These are phyloP conservation scores for Daldinia bambusicola DNA, from an alignment of 495 filamentous ascomycete genomes.

Conservation along the genomic window DNA sequence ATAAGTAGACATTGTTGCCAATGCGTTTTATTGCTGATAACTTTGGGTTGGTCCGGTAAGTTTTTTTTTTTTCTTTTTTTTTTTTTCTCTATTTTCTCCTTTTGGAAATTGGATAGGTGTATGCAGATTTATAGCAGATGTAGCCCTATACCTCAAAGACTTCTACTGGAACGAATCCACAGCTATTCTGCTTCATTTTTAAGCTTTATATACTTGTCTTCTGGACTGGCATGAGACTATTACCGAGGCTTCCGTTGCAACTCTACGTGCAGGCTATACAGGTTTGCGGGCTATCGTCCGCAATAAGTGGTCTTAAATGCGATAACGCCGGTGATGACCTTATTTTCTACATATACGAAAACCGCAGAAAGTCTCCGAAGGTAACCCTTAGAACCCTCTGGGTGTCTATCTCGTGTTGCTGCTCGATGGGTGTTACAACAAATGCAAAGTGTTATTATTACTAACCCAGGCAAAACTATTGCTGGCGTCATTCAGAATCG, in stretches of 20 bases:
- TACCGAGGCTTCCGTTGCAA: slow-evolving; percentile 15
- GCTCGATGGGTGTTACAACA: neutral
- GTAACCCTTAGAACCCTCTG: neutral
- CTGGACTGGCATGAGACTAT: neutral
- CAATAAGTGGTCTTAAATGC: slow-evolving; percentile 20
- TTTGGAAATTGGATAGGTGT: neutral
- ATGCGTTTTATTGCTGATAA: slow-evolving; percentile 16
- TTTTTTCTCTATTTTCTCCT: too few relatives aligned
- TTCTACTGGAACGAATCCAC: neutral
- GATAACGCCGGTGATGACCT: slow-evolving; percentile 25
- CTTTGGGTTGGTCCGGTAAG: neutral
- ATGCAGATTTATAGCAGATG: neutral
- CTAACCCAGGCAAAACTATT: neutral
- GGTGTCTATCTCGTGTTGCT: neutral
- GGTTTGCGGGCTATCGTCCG: slow-evolving; percentile 7
- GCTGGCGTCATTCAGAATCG: neutral
- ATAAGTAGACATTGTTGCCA: slow-evolving; percentile 35
- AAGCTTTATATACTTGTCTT: slow-evolving; percentile 19
- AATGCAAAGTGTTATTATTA: neutral
- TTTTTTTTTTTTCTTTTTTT: too few relatives aligned
- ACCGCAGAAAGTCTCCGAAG: neutral
- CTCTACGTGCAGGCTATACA: neutral
- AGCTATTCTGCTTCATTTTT: slow-evolving; percentile 1
- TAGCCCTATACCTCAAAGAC: slow-evolving; percentile 1
- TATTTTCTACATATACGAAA: neutral